Percentiles rank a stretch among this genome's conserved stretches.
Evolutionary conservation across 2,329 filamentous ascomycete species (phyloP).

Genomic region (Cordyceps tenuipes): DNA sequence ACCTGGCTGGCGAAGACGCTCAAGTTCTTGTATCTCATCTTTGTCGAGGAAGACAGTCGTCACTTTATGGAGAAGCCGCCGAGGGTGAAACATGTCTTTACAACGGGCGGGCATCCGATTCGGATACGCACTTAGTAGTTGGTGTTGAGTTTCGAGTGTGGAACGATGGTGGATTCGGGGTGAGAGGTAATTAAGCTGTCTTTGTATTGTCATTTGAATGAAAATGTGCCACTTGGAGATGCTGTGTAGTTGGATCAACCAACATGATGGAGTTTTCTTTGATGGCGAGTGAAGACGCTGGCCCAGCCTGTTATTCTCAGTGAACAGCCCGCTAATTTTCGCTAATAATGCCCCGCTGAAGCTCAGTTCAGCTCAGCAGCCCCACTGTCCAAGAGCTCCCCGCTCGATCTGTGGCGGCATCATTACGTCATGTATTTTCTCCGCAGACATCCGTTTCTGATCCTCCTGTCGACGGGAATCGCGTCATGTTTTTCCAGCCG

Average conservation of each 20-base stretch:
- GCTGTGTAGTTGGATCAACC: too few species aligned
- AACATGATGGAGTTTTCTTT: too few species aligned
- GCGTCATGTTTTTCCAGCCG: too few species aligned
- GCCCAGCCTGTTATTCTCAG: neutral
- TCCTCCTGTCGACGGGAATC: neutral
- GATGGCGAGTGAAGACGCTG: too few species aligned
- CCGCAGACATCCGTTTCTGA: neutral
- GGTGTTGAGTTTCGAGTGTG: too few species aligned
- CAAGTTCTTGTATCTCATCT: slow-evolving; percentile 74
- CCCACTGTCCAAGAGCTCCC: neutral
- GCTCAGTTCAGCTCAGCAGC: neutral
- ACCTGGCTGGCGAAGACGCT: slow-evolving; percentile 83
- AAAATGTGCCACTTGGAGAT: neutral
- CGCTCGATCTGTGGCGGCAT: neutral
- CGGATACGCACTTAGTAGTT: neutral
- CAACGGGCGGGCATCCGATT: slow-evolving; percentile 40
- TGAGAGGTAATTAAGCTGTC: too few species aligned
- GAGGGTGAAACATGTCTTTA: slow-evolving; percentile 36
- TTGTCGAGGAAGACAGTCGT: slow-evolving; percentile 43
- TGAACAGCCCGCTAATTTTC: neutral
- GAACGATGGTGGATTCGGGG: too few species aligned
- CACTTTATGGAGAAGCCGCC: slow-evolving; percentile 32
- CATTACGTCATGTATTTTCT: slow-evolving; percentile 8
- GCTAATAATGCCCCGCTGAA: neutral
- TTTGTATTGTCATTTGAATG: neutral